Conservation (phyloP, 192 early-diverging fungal genomes). For the Coemansia sp. region DNA sequence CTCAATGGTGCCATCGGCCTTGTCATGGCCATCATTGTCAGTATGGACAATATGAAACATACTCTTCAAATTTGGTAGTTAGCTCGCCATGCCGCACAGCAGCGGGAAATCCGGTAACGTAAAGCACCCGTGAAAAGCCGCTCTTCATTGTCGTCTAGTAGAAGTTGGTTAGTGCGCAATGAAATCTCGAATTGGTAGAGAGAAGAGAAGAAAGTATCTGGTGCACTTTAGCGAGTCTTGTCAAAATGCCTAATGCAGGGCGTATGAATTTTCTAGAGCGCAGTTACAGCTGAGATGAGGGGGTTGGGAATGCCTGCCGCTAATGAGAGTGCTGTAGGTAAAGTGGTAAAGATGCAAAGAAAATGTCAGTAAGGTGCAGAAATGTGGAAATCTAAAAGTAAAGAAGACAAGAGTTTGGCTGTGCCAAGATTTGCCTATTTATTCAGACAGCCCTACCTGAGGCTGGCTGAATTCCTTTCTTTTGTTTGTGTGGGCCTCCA, state of each 20-base stretch:
- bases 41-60: background rate
- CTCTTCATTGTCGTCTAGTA: conserved; percentile 14
- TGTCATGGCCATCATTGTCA: background rate
- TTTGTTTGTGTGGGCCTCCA: background rate
- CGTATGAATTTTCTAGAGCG: background rate
- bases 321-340: conserved; percentile 3
- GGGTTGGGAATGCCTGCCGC: background rate
- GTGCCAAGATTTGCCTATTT: conserved; percentile 2
- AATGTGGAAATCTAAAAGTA: background rate
- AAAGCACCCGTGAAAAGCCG: conserved; percentile 31
- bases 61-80: conserved; percentile 44
- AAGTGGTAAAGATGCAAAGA: background rate
- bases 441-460: background rate
- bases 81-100: conserved; percentile 33
- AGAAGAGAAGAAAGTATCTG: conserved; percentile 1
- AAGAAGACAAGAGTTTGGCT: background rate
- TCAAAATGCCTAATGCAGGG: background rate
- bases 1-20: background rate
- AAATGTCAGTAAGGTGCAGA: conserved; percentile 4
- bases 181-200: background rate
- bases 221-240: background rate
- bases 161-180: background rate
- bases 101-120: conserved; percentile 35
- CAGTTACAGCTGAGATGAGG: background rate
- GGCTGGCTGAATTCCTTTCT: background rate